These are phyloP conservation scores for Ceratorhiza oryzae-sativae DNA, from an alignment of 1,284 basidiomycete genomes.

Conservation along the genomic window DNA sequence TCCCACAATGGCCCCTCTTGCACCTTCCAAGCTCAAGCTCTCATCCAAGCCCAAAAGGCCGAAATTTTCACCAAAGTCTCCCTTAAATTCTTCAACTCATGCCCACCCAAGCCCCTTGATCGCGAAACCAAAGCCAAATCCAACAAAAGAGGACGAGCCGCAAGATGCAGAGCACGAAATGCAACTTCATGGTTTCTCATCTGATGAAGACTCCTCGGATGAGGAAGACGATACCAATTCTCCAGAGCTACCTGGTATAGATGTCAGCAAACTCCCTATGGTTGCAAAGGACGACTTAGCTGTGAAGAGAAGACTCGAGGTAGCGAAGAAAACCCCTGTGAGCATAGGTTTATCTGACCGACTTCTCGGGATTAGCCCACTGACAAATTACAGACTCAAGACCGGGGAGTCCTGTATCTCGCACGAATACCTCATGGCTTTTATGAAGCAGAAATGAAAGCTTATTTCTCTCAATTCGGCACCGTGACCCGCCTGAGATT, in stretches of 20 bases:
- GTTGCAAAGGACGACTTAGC: constrained; percentile 83
- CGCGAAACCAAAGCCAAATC: no score
- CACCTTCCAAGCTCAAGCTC: constrained; percentile 43
- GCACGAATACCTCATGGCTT: constrained; percentile 96
- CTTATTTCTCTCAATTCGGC: constrained; percentile 96
- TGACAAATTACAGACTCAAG: constrained; percentile 59
- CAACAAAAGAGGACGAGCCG: no score
- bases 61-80: no score
- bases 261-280: constrained; percentile 76
- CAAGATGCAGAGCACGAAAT: constrained; percentile 43
- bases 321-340: constrained; percentile 81
- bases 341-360: constrained; percentile 47
- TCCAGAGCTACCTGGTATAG: constrained; percentile 52
- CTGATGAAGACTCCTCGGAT: constrained; percentile 75
- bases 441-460: constrained; percentile 92
- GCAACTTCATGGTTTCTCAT: constrained; percentile 75
- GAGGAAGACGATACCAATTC: constrained; percentile 64
- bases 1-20: constrained; percentile 51
- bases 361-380: constrained; percentile 34
- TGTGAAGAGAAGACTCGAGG: constrained; percentile 81
- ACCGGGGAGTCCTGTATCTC: constrained; percentile 88
- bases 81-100: no score
- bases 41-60: constrained; percentile 33
- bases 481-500: constrained; percentile 87
- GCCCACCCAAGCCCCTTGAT: no score